Base-by-base conservation (phyloP, 164 flowering plant genomes). In the Macadamia tetraphylla region DNA sequence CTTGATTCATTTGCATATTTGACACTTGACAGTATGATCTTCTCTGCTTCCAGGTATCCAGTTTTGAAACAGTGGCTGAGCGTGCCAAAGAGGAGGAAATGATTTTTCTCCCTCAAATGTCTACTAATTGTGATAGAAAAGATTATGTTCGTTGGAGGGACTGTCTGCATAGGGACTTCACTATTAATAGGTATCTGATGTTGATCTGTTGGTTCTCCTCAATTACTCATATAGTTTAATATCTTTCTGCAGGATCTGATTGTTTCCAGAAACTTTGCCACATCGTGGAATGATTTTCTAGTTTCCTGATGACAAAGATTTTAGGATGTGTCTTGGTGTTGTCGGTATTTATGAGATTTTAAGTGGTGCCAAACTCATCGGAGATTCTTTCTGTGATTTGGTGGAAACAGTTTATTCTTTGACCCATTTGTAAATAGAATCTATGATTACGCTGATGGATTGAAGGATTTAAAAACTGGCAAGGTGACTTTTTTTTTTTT, bases 141-240 rank as follows among this genome's bases (percentile, higher is more conserved):
- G 91, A 90, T 74, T 63, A 81, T 64, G 17, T 72, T 53, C 94
- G 70, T 42, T 92, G 97, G 97, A 86, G 69, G 70, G 70, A 92
- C 60, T 81, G 85, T 72, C 66, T 88, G 86, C 60, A 60, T 6
- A 79, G 99, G 56, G 99, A 95, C 75, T 95, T 95, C 81, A 95
- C 98, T 15, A 75, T 95, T 63, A 95, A 95, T 76, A 84, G 98
- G 99, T 86, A 62, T 10, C 40, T 35, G 0, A 35, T 35, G 40
- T 35, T 0, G 0, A 35, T 17, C 57, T 53, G 57, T 17, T 46
- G 51, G 51, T 46, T 66, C 18, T 62, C 31, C 30, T 65, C 17
- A 29, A 12, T 62, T 60, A 9, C 3, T 31, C 31, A 6, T 48
- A 44, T n/a, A 15, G 23, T 23, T 15, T 46, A 30, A n/a, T 29